Conservation (phyloP, 495 filamentous ascomycete species). For the Penicillium manginii region DNA sequence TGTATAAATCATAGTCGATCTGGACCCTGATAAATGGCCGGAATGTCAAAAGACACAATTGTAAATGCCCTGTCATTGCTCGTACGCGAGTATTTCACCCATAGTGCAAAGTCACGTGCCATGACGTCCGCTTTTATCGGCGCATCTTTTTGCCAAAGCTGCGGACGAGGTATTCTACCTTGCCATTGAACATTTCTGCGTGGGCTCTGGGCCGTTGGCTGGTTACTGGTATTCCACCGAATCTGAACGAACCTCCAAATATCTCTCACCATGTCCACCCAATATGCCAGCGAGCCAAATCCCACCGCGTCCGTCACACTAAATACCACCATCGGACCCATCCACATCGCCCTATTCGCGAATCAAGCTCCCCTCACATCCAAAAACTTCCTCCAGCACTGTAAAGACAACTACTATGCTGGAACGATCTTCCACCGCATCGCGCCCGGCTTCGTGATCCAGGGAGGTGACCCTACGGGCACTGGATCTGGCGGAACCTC, state of each 20-base stretch:
- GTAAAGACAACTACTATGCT: constrained; percentile 92
- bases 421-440: constrained; percentile 92
- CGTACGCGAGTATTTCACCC: neutral
- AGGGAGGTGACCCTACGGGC: constrained; percentile 92
- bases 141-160: constrained; percentile 3
- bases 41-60: too few relatives aligned
- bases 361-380: constrained; percentile 88
- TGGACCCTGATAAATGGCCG: neutral
- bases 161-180: neutral
- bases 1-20: neutral
- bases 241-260: neutral
- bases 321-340: constrained; percentile 84
- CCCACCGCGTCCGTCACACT: constrained; percentile 88
- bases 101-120: constrained; percentile 22
- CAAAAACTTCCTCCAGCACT: constrained; percentile 95
- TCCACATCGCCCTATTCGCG: constrained; percentile 90
- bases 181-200: neutral
- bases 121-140: constrained; percentile 27
- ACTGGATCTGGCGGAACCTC: constrained; percentile 90
- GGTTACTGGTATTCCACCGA: neutral
- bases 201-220: neutral
- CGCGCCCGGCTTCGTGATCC: constrained; percentile 87
- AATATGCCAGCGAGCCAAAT: constrained; percentile 93
- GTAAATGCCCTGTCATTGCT: too few relatives aligned
- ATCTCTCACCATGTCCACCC: constrained; percentile 68